These are phyloP conservation scores for Scedosporium aurantiacum DNA, from an alignment of 2,329 filamentous ascomycete genomes.

Conservation along the genomic window DNA sequence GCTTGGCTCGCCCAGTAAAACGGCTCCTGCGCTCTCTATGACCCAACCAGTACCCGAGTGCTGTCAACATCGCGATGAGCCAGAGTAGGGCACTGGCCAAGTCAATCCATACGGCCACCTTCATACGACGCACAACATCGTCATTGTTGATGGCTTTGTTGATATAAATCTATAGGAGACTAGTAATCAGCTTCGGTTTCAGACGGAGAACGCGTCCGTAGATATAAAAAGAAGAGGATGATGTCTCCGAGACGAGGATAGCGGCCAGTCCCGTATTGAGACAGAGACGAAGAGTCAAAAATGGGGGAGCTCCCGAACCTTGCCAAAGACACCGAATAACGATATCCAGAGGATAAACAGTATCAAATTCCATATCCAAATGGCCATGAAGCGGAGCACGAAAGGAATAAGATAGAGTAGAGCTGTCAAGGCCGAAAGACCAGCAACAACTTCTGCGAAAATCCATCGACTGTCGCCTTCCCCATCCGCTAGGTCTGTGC, in stretches of 20 bases:
- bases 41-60: slow-evolving; percentile 47
- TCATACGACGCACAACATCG: slow-evolving; percentile 59
- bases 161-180: slow-evolving; percentile 53
- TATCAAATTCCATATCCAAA: slow-evolving; percentile 58
- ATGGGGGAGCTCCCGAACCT: slow-evolving; percentile 24
- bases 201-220: background rate
- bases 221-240: background rate
- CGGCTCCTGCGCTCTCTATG: slow-evolving; percentile 39
- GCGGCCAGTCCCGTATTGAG: no score
- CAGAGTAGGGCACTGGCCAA: slow-evolving; percentile 65
- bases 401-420: slow-evolving; percentile 56
- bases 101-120: slow-evolving; percentile 77
- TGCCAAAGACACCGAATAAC: slow-evolving; percentile 75
- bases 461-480: slow-evolving; percentile 30
- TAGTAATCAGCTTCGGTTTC: background rate
- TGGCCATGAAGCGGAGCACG: slow-evolving; percentile 36
- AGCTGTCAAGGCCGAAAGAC: slow-evolving; percentile 52
- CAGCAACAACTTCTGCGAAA: slow-evolving; percentile 62
- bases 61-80: slow-evolving; percentile 50
- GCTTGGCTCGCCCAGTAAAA: slow-evolving; percentile 49
- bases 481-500: slow-evolving; percentile 48
- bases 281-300: background rate
- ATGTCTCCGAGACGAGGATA: background rate
- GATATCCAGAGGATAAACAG: slow-evolving; percentile 71
- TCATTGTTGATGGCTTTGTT: slow-evolving; percentile 54